Evolutionary conservation across 495 filamentous ascomycete genomes (phyloP), one percentile per base, ranked within the genome.

Genomic region (Opeltia flavorubescens): DNA sequence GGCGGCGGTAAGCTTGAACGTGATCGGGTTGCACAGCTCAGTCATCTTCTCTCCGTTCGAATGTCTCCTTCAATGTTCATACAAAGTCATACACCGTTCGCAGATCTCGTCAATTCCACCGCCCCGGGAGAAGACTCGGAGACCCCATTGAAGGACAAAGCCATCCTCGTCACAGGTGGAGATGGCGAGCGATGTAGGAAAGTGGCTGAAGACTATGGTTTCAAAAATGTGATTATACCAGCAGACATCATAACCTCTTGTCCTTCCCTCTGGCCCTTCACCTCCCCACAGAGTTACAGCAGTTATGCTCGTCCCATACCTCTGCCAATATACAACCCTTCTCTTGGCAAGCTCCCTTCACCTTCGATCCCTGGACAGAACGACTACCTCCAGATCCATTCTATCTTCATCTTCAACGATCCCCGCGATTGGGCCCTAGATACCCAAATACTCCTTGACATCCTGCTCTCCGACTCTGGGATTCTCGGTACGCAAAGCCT

Each of bases 381-480:
- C 49, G 53, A 59, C 0, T 56, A 46, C 0, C 66, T 87, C 31
- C 82, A 84, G 50, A 76, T 95, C 54, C 81, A 85, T 57, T 86
- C 88, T 15, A 75, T 98, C 40, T 78, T 95, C 58, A 79, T 95
- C 27, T 94, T 81, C 67, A 86, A 89, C 61, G 86, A 94, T 62
- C 85, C 91, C 9, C 76, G 91, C 23, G 89, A 95, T 68, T 95
- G 89, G 89, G 87, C 77, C 6, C 70, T 91, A n/a, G 86, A 94
- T 61, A 74, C 76, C 5, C 84, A 89, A 55, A 54, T 98, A 48
- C 77, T 95, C 35, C 52, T 79, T 46, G 91, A 98, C 61, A 57
- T 94, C 5, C 71, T 95, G 2, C 68, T 91, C 31, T 94, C 87
- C 2, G 68, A 71, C 4, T 49, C 66, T 13, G 91, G 91, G 30